Evolutionary conservation across 2,329 filamentous ascomycete genomes (phyloP), one percentile per base, ranked within the genome.

Genomic region (Cladosporium sp.): DNA sequence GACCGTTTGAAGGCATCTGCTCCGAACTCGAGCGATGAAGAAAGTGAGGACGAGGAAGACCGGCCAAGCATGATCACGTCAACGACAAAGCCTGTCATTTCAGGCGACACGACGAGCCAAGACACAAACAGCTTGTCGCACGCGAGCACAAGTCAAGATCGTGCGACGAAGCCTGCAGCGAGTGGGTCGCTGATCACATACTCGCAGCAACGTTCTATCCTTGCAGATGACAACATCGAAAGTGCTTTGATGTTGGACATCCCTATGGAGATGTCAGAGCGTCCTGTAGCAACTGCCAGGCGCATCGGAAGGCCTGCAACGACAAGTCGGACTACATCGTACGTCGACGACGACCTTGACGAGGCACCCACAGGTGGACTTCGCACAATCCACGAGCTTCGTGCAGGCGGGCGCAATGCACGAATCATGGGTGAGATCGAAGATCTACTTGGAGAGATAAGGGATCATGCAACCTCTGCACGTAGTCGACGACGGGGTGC

Each of bases 311-410:
- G 17, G n/a, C 25, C 54, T 9, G 45, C 5, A 39, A 58, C 61
- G 42, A 63, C 60, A 20, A 49, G 17, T 7, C 19, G 19, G n/a
- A 37, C 56, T 32, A 47, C 10, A 3, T 37, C 64, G n/a, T 66
- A 70, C 37, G 65, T 71, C 47, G 60, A 70, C 15, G 75, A 78
- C 4, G 76, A 79, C 13, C 77, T 78, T 13, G 74, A 74, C 28
- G 74, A 77, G 36, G 72, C 69, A 47, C 64, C 71, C 57, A 65
- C 74, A 65, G 72, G 73, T 19, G 67, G 72, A 24, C 75, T 84
- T 47, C 78, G 81, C 58, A 83, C 80, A 56, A 82, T 86, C 24
- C 83, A 87, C 61, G 84, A 87, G 66, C 74, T 87, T 34, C 77
- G 83, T 56, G 81, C 80, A 39, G 77, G 80, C 52, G 84, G 84